Evolutionary conservation across 2,329 filamentous ascomycete species (phyloP).

Genomic region (Lizonia empirigonia): DNA sequence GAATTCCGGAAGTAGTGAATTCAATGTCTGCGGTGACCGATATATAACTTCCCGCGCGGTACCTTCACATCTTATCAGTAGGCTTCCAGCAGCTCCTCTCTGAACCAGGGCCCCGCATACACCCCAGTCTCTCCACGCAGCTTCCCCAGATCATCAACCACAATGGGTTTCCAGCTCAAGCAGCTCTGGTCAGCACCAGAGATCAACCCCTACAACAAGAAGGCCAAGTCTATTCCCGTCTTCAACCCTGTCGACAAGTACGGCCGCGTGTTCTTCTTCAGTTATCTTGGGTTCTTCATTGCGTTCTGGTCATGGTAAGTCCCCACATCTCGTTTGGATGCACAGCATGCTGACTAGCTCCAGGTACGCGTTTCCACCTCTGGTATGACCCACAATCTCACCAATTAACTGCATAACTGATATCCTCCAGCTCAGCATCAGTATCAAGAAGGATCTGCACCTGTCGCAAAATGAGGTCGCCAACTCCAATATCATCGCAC

Average conservation of each 20-base stretch:
- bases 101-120: constrained; percentile 16
- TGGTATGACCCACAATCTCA: constrained; percentile 57
- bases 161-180: constrained; percentile 44
- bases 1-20: constrained; percentile 40
- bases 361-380: constrained; percentile 86
- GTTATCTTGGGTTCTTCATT: constrained; percentile 84
- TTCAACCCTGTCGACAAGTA: constrained; percentile 80
- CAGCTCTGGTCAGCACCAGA: constrained; percentile 62
- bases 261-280: constrained; percentile 88
- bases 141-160: constrained; percentile 11
- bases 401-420: constrained; percentile 50
- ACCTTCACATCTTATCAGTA: constrained; percentile 24
- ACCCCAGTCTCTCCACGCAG: constrained; percentile 15
- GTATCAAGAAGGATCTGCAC: constrained; percentile 78
- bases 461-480: constrained; percentile 73
- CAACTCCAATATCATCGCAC: constrained; percentile 89
- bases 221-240: constrained; percentile 78
- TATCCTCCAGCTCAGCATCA: constrained; percentile 49
- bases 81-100: constrained; percentile 16
- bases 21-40: constrained; percentile 18
- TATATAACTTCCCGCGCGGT: constrained; percentile 35
- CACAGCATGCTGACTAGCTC: constrained; percentile 27
- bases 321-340: constrained; percentile 5
- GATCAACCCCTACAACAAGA: constrained; percentile 82
- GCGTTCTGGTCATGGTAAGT: constrained; percentile 80